phyloP scores from a whole-genome alignment of 208 protist genomes.

The Trypanosoma mega region DNA sequence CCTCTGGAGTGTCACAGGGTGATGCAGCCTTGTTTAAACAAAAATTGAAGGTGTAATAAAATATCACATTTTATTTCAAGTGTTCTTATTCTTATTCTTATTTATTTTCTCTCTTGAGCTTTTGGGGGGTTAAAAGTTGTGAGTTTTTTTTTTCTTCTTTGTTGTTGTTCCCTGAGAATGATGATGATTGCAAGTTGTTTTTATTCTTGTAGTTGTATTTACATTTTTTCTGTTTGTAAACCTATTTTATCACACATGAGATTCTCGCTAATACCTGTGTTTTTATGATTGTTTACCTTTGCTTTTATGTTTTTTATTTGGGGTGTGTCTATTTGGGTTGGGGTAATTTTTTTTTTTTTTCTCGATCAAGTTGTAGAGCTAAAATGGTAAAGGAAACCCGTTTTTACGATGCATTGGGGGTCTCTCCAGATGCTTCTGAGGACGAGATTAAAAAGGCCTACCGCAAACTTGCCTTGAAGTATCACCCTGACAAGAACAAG shows the following conservation, averaged over 20 bases:
- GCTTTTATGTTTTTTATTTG: neutral
- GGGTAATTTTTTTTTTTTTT: no score
- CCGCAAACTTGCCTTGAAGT: slow-evolving; percentile 93
- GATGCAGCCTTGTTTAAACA: slow-evolving; percentile 54
- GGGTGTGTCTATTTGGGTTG: no score
- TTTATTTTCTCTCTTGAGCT: neutral
- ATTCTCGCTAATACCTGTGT: no score
- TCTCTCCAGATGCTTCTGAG: slow-evolving; percentile 71
- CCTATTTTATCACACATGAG: no score
- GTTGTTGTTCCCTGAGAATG: slow-evolving; percentile 2
- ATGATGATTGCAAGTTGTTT: neutral
- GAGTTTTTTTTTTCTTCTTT: neutral
- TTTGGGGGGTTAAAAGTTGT: no score
- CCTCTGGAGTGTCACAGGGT: slow-evolving; percentile 37
- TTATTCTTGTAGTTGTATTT: no score
- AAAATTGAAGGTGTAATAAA: slow-evolving; percentile 39
- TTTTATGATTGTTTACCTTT: slow-evolving; percentile 1
- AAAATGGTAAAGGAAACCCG: slow-evolving; percentile 90
- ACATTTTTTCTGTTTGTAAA: no score
- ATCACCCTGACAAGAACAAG: slow-evolving; percentile 94
- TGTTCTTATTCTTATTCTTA: neutral
- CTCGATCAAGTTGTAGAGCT: no score
- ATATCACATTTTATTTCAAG: slow-evolving; percentile 1
- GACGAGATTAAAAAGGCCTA: slow-evolving; percentile 94
- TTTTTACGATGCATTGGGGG: slow-evolving; percentile 88